Evolutionary conservation across 1,139 yeast genomes (phyloP).

Genomic region (Geotrichum candidum): DNA sequence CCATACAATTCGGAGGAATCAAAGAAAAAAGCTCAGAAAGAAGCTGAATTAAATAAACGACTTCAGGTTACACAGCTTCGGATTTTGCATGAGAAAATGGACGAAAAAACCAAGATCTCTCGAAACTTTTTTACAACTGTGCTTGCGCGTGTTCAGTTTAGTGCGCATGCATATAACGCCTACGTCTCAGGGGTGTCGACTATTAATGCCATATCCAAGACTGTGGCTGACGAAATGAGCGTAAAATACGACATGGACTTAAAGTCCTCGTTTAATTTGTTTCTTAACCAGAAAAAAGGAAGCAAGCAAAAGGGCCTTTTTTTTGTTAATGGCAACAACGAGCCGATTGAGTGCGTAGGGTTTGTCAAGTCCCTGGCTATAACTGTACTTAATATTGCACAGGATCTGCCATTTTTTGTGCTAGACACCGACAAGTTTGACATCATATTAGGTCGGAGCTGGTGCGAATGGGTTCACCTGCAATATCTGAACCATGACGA

Average conservation of each 20-base stretch:
- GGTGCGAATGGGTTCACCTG: not conserved
- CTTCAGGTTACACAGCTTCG: not conserved
- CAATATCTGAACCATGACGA: not conserved
- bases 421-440: not conserved
- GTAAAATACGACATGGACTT: not conserved
- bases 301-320: not conserved
- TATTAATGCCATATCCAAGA: not conserved
- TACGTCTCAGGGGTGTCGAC: not conserved
- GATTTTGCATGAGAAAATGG: not conserved
- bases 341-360: not conserved
- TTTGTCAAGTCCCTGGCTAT: not conserved
- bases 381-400: not conserved
- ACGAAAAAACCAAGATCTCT: not conserved
- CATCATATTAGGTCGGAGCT: not conserved
- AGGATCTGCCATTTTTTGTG: not conserved
- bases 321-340: not conserved
- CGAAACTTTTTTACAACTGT: not conserved
- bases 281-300: not conserved
- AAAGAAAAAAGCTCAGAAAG: not conserved
- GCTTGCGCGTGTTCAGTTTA: not conserved
- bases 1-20: not conserved
- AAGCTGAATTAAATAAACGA: not conserved
- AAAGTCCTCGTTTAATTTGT: not conserved
- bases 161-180: not conserved
- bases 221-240: not conserved